Evolutionary conservation across 1,139 yeast species (phyloP).

Genomic region (Zygoascus sp.): DNA sequence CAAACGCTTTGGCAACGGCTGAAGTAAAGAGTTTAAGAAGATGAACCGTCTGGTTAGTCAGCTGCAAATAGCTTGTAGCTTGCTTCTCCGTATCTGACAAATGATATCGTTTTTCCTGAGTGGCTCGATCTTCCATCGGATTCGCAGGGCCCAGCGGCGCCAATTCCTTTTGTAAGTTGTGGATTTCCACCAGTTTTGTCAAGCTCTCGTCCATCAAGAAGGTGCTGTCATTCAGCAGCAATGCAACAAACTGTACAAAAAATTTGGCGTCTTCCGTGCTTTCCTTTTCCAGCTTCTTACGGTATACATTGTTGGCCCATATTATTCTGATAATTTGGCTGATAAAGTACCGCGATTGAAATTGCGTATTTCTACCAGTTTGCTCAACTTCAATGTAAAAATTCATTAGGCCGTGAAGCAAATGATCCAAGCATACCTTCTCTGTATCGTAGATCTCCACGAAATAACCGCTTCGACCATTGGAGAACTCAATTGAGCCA

Average conservation of each 20-base stretch:
- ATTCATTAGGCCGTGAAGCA: conserved; percentile 78
- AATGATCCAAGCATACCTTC: conserved; percentile 56
- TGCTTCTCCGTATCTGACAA: conserved; percentile 63
- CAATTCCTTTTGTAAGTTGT: conserved; percentile 60
- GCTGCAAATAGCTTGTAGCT: conserved; percentile 77
- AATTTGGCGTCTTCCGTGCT: conserved; percentile 64
- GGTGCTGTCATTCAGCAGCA: conserved; percentile 92
- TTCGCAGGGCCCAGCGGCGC: conserved; percentile 16
- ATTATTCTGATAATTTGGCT: conserved; percentile 77
- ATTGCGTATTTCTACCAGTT: conserved; percentile 93
- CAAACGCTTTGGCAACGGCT: conserved; percentile 83
- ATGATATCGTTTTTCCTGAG: conserved; percentile 51
- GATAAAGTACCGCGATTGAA: conserved; percentile 82
- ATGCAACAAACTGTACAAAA: conserved; percentile 85
- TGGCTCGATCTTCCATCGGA: conserved; percentile 20
- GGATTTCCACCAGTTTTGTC: conserved; percentile 72
- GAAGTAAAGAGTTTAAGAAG: conserved; percentile 76
- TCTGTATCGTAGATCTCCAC: conserved; percentile 60
- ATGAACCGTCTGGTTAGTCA: conserved; percentile 77
- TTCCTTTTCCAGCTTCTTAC: conserved; percentile 62
- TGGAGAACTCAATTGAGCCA: conserved; percentile 53
- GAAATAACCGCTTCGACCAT: conserved; percentile 67
- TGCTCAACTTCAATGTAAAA: conserved; percentile 93
- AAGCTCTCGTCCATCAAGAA: conserved; percentile 87
- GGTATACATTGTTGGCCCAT: conserved; percentile 71